These are phyloP conservation scores for Boletellus emodensis DNA, from an alignment of 768 basidiomycete species.

Conservation along the genomic window DNA sequence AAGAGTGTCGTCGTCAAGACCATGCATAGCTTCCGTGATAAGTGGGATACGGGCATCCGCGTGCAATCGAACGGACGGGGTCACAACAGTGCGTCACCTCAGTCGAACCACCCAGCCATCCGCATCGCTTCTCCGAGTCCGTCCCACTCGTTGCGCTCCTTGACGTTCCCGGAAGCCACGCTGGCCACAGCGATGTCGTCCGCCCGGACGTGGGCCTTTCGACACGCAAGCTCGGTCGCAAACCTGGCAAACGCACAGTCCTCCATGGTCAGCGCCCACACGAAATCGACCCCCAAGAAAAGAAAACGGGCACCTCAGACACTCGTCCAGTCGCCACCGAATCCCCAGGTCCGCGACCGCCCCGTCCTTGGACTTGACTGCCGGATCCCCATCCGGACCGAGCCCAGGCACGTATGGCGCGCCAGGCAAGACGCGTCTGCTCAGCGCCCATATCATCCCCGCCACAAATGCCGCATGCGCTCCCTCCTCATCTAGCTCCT, in stretches of 20 bases:
- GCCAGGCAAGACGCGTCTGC: slow-evolving; percentile 66
- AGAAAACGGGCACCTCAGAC: slow-evolving; percentile 52
- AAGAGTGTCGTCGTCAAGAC: not conserved
- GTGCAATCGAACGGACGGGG: not conserved
- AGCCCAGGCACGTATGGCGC: slow-evolving; percentile 62
- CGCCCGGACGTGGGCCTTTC: slow-evolving; percentile 45
- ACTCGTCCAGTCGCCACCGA: slow-evolving; percentile 79
- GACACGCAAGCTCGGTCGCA: slow-evolving; percentile 77
- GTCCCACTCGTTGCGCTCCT: slow-evolving; percentile 53
- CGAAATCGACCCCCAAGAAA: not conserved
- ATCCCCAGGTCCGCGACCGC: slow-evolving; percentile 32
- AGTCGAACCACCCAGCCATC: slow-evolving; percentile 72
- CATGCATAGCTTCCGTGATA: not conserved
- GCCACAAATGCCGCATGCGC: slow-evolving; percentile 82
- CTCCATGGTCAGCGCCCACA: not conserved
- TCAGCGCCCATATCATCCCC: slow-evolving; percentile 83
- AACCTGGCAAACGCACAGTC: slow-evolving; percentile 45
- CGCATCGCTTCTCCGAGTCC: slow-evolving; percentile 73
- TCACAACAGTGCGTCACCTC: not conserved
- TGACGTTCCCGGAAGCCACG: slow-evolving; percentile 11
- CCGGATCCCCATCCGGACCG: slow-evolving; percentile 10
- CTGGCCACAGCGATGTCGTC: slow-evolving; percentile 4
- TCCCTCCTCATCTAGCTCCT: slow-evolving; percentile 70
- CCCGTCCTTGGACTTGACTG: slow-evolving; percentile 34
- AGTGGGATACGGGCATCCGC: not conserved